These are phyloP conservation scores for Zymoseptoria ardabiliae DNA, from an alignment of 2,329 filamentous ascomycete genomes.

Conservation along the genomic window DNA sequence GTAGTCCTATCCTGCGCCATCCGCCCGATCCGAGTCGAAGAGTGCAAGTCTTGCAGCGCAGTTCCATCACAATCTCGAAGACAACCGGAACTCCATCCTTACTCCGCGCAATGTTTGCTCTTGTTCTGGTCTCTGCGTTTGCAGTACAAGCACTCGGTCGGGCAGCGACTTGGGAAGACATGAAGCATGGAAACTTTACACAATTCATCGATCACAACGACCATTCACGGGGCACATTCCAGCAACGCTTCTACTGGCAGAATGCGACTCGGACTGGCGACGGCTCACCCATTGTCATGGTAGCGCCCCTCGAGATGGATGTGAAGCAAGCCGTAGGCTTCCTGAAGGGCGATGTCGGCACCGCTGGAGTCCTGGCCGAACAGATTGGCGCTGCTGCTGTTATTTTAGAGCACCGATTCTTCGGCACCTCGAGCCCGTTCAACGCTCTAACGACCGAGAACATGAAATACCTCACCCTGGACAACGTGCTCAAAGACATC, in stretches of 20 bases:
- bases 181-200: conserved; percentile 35
- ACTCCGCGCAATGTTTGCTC: no score
- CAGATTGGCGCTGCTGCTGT: background rate
- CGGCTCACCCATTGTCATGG: conserved; percentile 42
- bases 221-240: conserved; percentile 48
- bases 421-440: conserved; percentile 50
- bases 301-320: conserved; percentile 43
- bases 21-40: no score
- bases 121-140: background rate
- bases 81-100: no score
- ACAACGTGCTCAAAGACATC: conserved; percentile 49
- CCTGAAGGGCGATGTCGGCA: conserved; percentile 39
- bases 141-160: background rate
- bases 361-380: background rate
- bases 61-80: no score
- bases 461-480: conserved; percentile 47
- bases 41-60: no score
- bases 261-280: conserved; percentile 47
- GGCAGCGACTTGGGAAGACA: background rate
- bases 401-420: conserved; percentile 33
- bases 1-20: no score
- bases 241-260: conserved; percentile 49
- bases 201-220: conserved; percentile 54
- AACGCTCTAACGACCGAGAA: conserved; percentile 45
- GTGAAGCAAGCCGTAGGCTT: conserved; percentile 44